Conservation (phyloP, 2,329 filamentous ascomycete species). For the Phialophora verrucosa region DNA sequence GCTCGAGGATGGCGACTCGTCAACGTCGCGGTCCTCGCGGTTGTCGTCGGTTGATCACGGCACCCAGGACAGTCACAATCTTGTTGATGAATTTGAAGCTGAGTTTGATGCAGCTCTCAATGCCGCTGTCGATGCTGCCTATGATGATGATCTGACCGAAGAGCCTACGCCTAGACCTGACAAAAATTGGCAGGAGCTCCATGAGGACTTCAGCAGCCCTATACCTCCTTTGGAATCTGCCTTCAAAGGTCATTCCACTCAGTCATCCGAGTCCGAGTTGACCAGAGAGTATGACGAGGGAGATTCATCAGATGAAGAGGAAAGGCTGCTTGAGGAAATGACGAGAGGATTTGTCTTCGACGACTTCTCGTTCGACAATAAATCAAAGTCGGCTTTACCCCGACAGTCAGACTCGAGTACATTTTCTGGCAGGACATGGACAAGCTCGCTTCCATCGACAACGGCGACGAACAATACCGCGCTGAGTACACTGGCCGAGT, state of each 20-base stretch:
- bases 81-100: constrained; percentile 58
- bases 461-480: constrained; percentile 70
- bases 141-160: constrained; percentile 64
- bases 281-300: constrained; percentile 60
- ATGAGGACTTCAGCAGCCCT: constrained; percentile 14
- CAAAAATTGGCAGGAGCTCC: constrained; percentile 61
- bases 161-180: constrained; percentile 63
- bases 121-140: constrained; percentile 93
- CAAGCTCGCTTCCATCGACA: constrained; percentile 77
- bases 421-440: constrained; percentile 74
- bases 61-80: constrained; percentile 21
- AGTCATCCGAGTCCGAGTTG: constrained; percentile 41
- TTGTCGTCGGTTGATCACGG: constrained; percentile 36
- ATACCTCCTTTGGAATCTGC: constrained; percentile 12
- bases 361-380: constrained; percentile 76
- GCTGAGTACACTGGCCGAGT: constrained; percentile 75
- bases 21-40: constrained; percentile 71
- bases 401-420: constrained; percentile 77
- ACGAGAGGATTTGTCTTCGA: constrained; percentile 81
- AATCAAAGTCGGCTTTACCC: constrained; percentile 70
- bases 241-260: constrained; percentile 1
- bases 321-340: constrained; percentile 84
- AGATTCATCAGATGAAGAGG: constrained; percentile 73
- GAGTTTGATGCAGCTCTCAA: constrained; percentile 95
- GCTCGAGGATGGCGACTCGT: constrained; percentile 84